phyloP scores from a whole-genome alignment of 2,329 filamentous ascomycete species.

The Alternaria postmessia region DNA sequence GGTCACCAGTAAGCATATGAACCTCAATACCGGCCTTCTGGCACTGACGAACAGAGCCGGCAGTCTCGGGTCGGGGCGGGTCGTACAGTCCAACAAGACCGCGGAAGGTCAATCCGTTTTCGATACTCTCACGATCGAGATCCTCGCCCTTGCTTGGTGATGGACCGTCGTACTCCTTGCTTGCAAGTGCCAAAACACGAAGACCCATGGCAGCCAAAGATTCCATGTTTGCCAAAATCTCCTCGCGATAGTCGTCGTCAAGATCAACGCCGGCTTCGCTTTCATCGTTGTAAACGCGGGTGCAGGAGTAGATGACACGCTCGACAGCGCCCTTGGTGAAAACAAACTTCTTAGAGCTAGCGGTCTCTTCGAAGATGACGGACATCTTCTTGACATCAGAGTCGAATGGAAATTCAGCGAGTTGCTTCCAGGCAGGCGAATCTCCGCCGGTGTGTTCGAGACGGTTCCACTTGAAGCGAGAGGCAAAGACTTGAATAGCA shows the following conservation, averaged over 20 bases:
- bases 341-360: conserved; percentile 53
- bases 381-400: conserved; percentile 79
- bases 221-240: conserved; percentile 73
- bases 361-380: conserved; percentile 63
- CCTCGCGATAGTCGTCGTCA: conserved; percentile 61
- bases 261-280: conserved; percentile 47
- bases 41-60: conserved; percentile 54
- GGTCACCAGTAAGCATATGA: conserved; percentile 59
- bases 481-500: conserved; percentile 76
- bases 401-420: conserved; percentile 76
- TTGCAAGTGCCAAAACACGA: conserved; percentile 72
- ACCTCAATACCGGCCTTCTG: conserved; percentile 51
- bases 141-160: conserved; percentile 50
- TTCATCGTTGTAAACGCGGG: conserved; percentile 66
- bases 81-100: conserved; percentile 86
- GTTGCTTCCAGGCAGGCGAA: conserved; percentile 35
- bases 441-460: conserved; percentile 3
- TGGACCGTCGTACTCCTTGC: conserved; percentile 52
- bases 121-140: conserved; percentile 67
- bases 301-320: conserved; percentile 58
- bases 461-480: conserved; percentile 66
- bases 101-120: conserved; percentile 73
- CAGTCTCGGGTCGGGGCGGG: conserved; percentile 81
- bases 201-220: conserved; percentile 70
- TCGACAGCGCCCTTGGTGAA: conserved; percentile 75